Percentiles rank a stretch among this genome's conserved stretches.
Evolutionary conservation across 2,329 filamentous ascomycete species (phyloP).

Genomic region (Didymosphaeria variabile): DNA sequence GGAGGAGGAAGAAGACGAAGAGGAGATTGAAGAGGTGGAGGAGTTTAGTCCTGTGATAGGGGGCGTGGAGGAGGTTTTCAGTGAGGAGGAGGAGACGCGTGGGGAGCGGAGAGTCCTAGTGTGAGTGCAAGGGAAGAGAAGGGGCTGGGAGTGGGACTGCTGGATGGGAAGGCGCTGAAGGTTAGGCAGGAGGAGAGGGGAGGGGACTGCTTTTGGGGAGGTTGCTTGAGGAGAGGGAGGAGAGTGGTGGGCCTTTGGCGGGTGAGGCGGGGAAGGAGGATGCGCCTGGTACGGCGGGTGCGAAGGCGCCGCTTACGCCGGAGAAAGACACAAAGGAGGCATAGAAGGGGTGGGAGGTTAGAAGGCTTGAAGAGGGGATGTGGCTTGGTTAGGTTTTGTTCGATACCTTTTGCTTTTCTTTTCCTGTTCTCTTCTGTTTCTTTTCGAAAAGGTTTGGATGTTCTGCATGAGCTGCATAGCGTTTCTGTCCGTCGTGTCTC

Average conservation of each 20-base stretch:
- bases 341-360: too few species aligned
- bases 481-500: too few species aligned
- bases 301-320: too few species aligned
- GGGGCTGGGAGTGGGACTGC: not conserved
- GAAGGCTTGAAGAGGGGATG: too few species aligned
- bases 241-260: not conserved
- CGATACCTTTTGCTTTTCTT: constrained; percentile 1
- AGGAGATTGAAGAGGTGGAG: constrained; percentile 65
- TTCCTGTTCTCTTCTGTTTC: not conserved
- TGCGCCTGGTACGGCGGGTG: too few species aligned
- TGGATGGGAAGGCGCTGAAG: not conserved
- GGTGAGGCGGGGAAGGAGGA: not conserved
- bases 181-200: not conserved
- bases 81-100: constrained; percentile 29
- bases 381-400: too few species aligned
- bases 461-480: too few species aligned
- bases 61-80: constrained; percentile 41
- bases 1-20: constrained; percentile 54
- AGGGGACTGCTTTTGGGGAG: not conserved
- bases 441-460: too few species aligned
- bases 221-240: constrained; percentile 5
- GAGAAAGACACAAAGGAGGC: too few species aligned
- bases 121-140: not conserved
- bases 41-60: constrained; percentile 62
- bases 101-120: not conserved